Conservation (phyloP, 2,329 filamentous ascomycete genomes). For the Zopfia rhizophila region DNA sequence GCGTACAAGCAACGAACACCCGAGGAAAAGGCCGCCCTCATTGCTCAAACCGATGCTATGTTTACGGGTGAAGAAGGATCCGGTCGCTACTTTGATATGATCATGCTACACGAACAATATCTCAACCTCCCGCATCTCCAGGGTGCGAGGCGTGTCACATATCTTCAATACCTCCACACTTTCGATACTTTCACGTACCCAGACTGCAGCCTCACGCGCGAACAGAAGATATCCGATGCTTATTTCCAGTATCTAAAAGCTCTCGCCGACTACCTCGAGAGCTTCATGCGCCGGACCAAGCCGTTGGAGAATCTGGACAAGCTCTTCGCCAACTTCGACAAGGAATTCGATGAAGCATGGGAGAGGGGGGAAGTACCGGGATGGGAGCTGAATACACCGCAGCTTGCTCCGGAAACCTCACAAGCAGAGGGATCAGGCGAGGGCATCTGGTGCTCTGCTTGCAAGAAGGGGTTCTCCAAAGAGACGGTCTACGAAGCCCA, state of each 20-base stretch:
- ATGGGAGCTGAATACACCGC: slow-evolving; percentile 70
- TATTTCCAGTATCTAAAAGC: slow-evolving; percentile 91
- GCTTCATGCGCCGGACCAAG: slow-evolving; percentile 83
- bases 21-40: slow-evolving; percentile 69
- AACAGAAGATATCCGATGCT: slow-evolving; percentile 88
- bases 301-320: slow-evolving; percentile 88
- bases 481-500: slow-evolving; percentile 94
- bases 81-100: slow-evolving; percentile 92
- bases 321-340: slow-evolving; percentile 78
- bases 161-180: slow-evolving; percentile 90
- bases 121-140: slow-evolving; percentile 90
- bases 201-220: slow-evolving; percentile 76
- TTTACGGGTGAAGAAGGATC: slow-evolving; percentile 97
- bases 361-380: slow-evolving; percentile 79
- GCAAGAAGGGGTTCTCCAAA: slow-evolving; percentile 95
- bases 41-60: slow-evolving; percentile 83
- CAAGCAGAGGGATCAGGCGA: slow-evolving; percentile 68
- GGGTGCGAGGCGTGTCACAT: slow-evolving; percentile 71
- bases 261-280: slow-evolving; percentile 84
- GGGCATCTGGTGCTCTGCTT: slow-evolving; percentile 88
- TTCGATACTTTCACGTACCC: slow-evolving; percentile 89
- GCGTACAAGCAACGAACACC: slow-evolving; percentile 81
- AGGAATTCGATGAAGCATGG: slow-evolving; percentile 88
- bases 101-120: slow-evolving; percentile 83
- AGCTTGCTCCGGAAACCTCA: slow-evolving; percentile 51